These are phyloP conservation scores for Leucoagaricus sp. DNA, from an alignment of 1,284 basidiomycete genomes.

Conservation along the genomic window DNA sequence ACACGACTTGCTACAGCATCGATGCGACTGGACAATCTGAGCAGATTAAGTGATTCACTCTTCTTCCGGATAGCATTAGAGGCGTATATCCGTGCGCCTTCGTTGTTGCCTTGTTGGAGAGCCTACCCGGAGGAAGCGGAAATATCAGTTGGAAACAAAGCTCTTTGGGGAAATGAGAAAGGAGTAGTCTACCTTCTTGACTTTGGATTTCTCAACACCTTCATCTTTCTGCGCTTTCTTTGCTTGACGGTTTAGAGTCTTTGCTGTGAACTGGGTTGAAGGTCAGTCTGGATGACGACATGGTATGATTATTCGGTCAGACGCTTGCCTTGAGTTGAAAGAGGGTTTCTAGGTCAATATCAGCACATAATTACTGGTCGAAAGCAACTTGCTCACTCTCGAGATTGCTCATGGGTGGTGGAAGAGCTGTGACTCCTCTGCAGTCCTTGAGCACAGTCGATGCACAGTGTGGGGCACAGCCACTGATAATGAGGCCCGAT, in stretches of 20 bases:
- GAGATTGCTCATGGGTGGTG: conserved; percentile 74
- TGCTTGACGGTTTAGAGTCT: conserved; percentile 88
- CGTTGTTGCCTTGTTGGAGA: conserved; percentile 93
- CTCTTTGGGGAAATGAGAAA: too few species aligned
- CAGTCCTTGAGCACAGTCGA: background rate
- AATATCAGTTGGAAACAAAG: background rate
- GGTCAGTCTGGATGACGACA: conserved; percentile 19
- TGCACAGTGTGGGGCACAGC: conserved; percentile 10
- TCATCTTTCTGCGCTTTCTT: conserved; percentile 97
- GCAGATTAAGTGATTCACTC: conserved; percentile 89
- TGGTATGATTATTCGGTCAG: background rate
- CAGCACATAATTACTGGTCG: conserved; percentile 20
- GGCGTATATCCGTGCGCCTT: conserved; percentile 98
- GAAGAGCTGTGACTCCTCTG: conserved; percentile 4
- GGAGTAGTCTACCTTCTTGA: conserved; percentile 78
- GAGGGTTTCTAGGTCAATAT: conserved; percentile 72
- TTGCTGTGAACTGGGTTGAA: conserved; percentile 84
- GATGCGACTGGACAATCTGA: conserved; percentile 87
- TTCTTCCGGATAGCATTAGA: conserved; percentile 99
- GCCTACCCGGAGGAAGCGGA: conserved; percentile 57
- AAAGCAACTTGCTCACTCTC: conserved; percentile 67
- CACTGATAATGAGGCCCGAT: conserved; percentile 4
- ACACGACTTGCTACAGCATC: conserved; percentile 97
- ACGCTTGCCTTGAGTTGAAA: conserved; percentile 87
- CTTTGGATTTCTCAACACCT: conserved; percentile 76